Conservation (phyloP, 768 basidiomycete genomes). For the Hebeloma cylindrosporum region DNA sequence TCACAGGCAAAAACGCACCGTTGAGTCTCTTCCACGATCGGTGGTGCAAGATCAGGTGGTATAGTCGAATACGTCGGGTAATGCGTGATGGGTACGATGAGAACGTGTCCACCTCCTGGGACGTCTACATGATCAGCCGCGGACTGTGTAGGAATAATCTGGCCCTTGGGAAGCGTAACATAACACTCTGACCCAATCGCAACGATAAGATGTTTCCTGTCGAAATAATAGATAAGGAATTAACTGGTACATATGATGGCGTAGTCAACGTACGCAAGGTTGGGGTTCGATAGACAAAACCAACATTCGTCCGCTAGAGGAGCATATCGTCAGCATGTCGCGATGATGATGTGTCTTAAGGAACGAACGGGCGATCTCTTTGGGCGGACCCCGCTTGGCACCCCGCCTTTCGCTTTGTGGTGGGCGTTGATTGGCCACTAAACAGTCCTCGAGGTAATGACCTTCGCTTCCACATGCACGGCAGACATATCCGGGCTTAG, state of each 20-base stretch:
- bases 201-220: slow-evolving; percentile 92
- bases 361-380: slow-evolving; percentile 77
- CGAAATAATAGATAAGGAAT: slow-evolving; percentile 9
- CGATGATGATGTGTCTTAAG: slow-evolving; percentile 1
- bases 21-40: slow-evolving; percentile 81
- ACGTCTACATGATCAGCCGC: slow-evolving; percentile 51
- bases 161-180: slow-evolving; percentile 94
- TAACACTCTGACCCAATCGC: slow-evolving; percentile 94
- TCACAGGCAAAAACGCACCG: slow-evolving; percentile 40
- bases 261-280: slow-evolving; percentile 66
- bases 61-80: slow-evolving; percentile 86
- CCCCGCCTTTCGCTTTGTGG: slow-evolving; percentile 38
- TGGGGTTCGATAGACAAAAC: slow-evolving; percentile 97
- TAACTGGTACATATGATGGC: slow-evolving; percentile 1
- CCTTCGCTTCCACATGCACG: slow-evolving; percentile 85
- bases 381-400: slow-evolving; percentile 57
- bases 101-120: slow-evolving; percentile 94
- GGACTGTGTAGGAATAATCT: slow-evolving; percentile 81
- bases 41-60: slow-evolving; percentile 69
- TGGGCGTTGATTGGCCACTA: slow-evolving; percentile 57
- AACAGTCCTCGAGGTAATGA: slow-evolving; percentile 89
- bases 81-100: slow-evolving; percentile 93
- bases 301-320: slow-evolving; percentile 86
- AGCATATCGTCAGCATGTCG: slow-evolving; percentile 5
- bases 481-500: slow-evolving; percentile 85